Evolutionary conservation across 2,329 filamentous ascomycete species (phyloP).

Genomic region (Calonectria pteridis): DNA sequence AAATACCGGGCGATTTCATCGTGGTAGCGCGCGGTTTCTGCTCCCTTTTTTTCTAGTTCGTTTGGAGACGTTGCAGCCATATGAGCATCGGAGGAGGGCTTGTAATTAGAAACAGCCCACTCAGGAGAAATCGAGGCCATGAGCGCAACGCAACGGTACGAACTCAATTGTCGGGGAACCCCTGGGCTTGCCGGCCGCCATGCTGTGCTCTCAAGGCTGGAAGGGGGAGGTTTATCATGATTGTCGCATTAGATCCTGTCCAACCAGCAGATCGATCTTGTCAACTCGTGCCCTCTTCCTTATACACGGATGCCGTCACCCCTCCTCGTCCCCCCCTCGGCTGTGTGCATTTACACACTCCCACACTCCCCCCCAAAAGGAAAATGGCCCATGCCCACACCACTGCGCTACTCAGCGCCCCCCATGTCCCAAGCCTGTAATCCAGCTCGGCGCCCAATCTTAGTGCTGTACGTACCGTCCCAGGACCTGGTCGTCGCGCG

Average conservation of each 20-base stretch:
- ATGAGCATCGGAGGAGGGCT: not conserved
- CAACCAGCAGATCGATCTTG: conserved; percentile 4
- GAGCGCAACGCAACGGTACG: not conserved
- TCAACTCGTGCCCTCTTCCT: not conserved
- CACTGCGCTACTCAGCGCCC: conserved; percentile 15
- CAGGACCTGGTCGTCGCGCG: conserved; percentile 21
- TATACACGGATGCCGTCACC: conserved; percentile 10
- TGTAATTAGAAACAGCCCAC: conserved; percentile 18
- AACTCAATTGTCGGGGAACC: not conserved
- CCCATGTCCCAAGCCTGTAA: conserved; percentile 23
- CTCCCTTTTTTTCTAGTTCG: not conserved
- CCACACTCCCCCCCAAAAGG: conserved; percentile 19
- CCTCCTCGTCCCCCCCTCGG: not conserved
- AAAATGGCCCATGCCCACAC: conserved; percentile 28
- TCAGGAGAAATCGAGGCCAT: conserved; percentile 14
- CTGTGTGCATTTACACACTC: conserved; percentile 8
- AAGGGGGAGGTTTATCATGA: not conserved
- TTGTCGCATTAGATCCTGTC: conserved; percentile 3
- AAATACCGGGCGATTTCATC: not conserved
- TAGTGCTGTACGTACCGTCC: conserved; percentile 31
- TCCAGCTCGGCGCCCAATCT: conserved; percentile 35
- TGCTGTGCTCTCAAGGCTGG: not conserved
- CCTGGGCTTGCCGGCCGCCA: not conserved
- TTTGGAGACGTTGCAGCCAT: conserved; percentile 4
- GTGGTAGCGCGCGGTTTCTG: not conserved